These are phyloP conservation scores for Paratinospora sagittata DNA, from an alignment of 164 flowering plant species.

Conservation along the genomic window DNA sequence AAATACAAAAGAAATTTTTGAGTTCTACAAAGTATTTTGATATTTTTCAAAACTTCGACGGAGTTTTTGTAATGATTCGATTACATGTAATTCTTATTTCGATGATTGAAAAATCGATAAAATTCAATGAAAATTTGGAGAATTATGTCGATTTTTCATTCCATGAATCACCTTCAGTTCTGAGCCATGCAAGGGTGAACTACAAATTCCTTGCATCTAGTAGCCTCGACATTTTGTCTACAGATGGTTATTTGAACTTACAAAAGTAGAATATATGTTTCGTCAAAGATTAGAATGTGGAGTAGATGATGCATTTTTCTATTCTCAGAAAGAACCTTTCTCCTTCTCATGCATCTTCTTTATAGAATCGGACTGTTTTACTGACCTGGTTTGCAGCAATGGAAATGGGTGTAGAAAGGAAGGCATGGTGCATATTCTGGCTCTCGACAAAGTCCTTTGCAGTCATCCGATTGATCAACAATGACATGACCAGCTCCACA, in stretches of 20 bases:
- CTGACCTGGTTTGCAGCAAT: conserved; percentile 31
- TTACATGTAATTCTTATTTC: no score
- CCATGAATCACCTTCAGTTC: no score
- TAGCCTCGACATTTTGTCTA: neutral
- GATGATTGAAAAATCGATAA: no score
- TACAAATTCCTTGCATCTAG: no score
- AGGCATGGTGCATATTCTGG: conserved; percentile 25
- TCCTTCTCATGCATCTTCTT: neutral
- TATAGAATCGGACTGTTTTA: neutral
- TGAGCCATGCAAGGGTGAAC: no score
- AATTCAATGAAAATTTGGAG: no score
- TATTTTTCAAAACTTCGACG: no score
- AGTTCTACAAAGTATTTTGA: no score
- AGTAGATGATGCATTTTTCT: neutral
- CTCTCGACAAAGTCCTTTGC: conserved; percentile 26
- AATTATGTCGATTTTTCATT: no score
- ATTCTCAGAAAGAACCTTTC: neutral
- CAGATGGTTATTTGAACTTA: neutral
- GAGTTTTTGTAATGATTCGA: no score
- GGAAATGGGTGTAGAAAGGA: conserved; percentile 31
- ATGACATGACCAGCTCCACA: conserved; percentile 28
- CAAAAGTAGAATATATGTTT: neutral
- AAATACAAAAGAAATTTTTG: no score
- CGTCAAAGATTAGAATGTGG: neutral
- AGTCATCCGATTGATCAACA: conserved; percentile 27